Conservation (phyloP, 1,284 basidiomycete genomes). For the Laetiporus sulphureus region DNA sequence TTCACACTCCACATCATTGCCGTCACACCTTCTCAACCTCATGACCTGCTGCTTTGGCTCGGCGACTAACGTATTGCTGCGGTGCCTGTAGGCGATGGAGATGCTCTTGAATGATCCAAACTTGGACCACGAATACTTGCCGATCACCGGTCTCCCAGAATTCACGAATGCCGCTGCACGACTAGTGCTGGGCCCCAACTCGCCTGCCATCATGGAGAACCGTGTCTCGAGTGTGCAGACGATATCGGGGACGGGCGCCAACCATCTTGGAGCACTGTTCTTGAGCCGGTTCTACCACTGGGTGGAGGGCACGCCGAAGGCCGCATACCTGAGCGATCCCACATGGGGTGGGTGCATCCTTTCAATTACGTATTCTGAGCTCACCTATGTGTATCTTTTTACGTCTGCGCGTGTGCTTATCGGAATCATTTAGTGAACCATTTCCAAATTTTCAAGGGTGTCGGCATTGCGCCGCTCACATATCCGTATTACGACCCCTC, state of each 20-base stretch:
- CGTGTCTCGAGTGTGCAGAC: conserved; percentile 81
- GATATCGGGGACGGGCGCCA: conserved; percentile 93
- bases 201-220: conserved; percentile 65
- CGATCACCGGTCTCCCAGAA: conserved; percentile 83
- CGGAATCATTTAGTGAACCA: conserved; percentile 96
- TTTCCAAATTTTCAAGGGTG: conserved; percentile 82
- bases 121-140: conserved; percentile 91
- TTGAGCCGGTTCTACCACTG: conserved; percentile 79
- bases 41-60: neutral
- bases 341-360: conserved; percentile 76
- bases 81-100: conserved; percentile 56
- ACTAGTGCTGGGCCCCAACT: conserved; percentile 75
- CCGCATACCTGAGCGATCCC: conserved; percentile 81
- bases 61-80: neutral
- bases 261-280: conserved; percentile 90
- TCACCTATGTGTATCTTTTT: too few relatives aligned
- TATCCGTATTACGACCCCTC: conserved; percentile 91
- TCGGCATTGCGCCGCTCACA: conserved; percentile 72
- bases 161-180: conserved; percentile 78
- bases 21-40: neutral
- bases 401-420: neutral
- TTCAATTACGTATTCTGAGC: neutral
- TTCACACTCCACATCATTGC: neutral
- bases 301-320: conserved; percentile 41
- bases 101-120: conserved; percentile 64